phyloP scores from a whole-genome alignment of 2,329 filamentous ascomycete genomes.

The Lachnellula arida region DNA sequence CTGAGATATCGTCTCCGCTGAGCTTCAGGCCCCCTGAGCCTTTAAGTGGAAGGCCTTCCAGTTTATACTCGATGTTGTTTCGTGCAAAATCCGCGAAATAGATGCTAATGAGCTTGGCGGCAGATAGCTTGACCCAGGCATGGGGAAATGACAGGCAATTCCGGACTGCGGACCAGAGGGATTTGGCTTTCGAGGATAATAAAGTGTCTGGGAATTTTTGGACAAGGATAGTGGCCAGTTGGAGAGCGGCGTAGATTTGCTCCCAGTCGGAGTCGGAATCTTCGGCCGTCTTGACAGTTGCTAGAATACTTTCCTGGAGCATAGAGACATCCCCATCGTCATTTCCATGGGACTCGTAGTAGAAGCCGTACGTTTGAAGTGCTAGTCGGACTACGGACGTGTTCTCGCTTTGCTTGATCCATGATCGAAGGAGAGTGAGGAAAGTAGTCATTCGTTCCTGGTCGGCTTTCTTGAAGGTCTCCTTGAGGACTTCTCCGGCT shows the following conservation, averaged over 20 bases:
- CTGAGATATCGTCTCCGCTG: constrained; percentile 57
- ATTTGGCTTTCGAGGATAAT: constrained; percentile 53
- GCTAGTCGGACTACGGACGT: constrained; percentile 65
- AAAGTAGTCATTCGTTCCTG: constrained; percentile 67
- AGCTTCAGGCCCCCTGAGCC: constrained; percentile 70
- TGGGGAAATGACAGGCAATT: constrained; percentile 68
- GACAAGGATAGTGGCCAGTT: constrained; percentile 63
- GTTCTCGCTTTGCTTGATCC: constrained; percentile 73
- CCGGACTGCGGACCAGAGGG: constrained; percentile 68
- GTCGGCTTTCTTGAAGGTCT: constrained; percentile 74
- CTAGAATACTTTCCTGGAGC: constrained; percentile 50
- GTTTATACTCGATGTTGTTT: constrained; percentile 49
- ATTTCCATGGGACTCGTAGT: constrained; percentile 65
- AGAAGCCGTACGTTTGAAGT: constrained; percentile 76
- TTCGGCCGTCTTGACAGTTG: constrained; percentile 47
- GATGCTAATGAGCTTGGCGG: constrained; percentile 68
- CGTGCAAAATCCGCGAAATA: constrained; percentile 77
- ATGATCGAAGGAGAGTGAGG: constrained; percentile 64
- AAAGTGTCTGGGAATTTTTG: constrained; percentile 60
- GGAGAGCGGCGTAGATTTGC: constrained; percentile 68
- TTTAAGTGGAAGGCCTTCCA: constrained; percentile 54
- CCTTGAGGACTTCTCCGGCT: constrained; percentile 73
- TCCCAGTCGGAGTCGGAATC: constrained; percentile 61
- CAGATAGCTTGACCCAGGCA: constrained; percentile 68
- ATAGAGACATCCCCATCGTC: constrained; percentile 52